phyloP scores from a whole-genome alignment of 2,329 filamentous ascomycete species.

The Alternaria arbusti region DNA sequence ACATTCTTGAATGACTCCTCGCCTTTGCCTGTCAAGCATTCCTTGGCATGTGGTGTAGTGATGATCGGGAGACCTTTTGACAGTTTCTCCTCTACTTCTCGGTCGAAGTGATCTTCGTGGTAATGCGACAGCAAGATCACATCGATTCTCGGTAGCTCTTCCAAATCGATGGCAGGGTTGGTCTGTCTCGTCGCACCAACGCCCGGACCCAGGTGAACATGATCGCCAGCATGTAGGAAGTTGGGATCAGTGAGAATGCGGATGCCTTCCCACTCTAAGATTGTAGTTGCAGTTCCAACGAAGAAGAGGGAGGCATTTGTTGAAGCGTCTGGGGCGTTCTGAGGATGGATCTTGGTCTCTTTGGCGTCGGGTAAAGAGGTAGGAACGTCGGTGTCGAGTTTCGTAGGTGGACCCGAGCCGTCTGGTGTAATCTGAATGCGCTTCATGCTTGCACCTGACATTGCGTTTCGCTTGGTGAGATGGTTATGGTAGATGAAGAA shows the following conservation, averaged over 20 bases:
- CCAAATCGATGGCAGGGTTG: conserved; percentile 66
- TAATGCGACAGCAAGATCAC: conserved; percentile 68
- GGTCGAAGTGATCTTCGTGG: conserved; percentile 66
- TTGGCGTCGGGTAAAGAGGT: conserved; percentile 52
- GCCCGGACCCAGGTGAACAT: conserved; percentile 70
- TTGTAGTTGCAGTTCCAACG: conserved; percentile 63
- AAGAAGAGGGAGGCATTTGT: conserved; percentile 59
- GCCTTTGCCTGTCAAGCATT: conserved; percentile 55
- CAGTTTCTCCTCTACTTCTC: conserved; percentile 58
- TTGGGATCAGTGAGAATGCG: conserved; percentile 60
- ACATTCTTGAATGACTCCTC: conserved; percentile 63
- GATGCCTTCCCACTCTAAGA: conserved; percentile 61
- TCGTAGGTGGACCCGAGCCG: conserved; percentile 47
- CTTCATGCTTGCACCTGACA: conserved; percentile 43
- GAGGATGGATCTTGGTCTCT: conserved; percentile 53
- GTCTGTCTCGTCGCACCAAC: conserved; percentile 62
- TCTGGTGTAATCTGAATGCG: conserved; percentile 51
- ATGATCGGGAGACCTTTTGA: conserved; percentile 66
- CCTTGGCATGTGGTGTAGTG: conserved; percentile 66
- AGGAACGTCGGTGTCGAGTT: conserved; percentile 45
- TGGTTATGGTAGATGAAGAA: not conserved
- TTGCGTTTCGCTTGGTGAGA: not conserved
- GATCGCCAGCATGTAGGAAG: conserved; percentile 69
- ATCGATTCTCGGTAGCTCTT: conserved; percentile 66
- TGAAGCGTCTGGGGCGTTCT: conserved; percentile 40